Percentiles rank a stretch among this genome's conserved stretches.
Evolutionary conservation across 2,329 filamentous ascomycete species (phyloP).

Genomic region (Botryotinia narcissicola): DNA sequence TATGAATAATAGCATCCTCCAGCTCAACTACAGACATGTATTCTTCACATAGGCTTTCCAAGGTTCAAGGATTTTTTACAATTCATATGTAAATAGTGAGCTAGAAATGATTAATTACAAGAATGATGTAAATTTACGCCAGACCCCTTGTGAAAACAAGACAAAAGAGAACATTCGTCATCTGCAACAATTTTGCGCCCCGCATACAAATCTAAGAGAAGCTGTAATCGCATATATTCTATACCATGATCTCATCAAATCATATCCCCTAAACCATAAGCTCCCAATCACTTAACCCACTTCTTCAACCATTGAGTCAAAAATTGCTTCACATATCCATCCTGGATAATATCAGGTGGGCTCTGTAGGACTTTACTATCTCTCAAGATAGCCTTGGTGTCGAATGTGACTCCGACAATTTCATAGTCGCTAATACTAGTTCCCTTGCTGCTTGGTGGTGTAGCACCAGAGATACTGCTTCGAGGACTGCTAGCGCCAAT

Average conservation of each 20-base stretch:
- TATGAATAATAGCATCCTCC: no score
- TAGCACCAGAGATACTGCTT: not conserved
- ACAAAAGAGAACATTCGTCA: not conserved
- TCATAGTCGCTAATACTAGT: conserved; percentile 12
- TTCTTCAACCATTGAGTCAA: conserved; percentile 18
- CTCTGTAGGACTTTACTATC: conserved; percentile 16
- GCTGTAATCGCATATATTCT: not conserved
- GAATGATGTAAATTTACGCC: conserved; percentile 21
- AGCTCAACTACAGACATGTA: no score
- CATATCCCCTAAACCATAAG: not conserved
- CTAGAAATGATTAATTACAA: not conserved
- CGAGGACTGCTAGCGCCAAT: conserved; percentile 6
- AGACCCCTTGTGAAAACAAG: conserved; percentile 17
- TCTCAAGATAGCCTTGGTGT: conserved; percentile 17
- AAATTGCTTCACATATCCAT: conserved; percentile 21
- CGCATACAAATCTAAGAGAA: not conserved
- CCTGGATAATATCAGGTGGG: conserved; percentile 21
- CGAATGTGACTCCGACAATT: conserved; percentile 18
- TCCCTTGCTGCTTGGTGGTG: conserved; percentile 7
- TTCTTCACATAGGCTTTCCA: not conserved
- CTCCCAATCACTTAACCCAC: conserved; percentile 3
- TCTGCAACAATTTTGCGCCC: not conserved
- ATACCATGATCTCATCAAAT: not conserved
- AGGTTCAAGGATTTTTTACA: not conserved
- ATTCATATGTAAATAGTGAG: not conserved